phyloP scores from a whole-genome alignment of 176 grass and related monocot genomes.

The Bolboschoenus planiculmis region DNA sequence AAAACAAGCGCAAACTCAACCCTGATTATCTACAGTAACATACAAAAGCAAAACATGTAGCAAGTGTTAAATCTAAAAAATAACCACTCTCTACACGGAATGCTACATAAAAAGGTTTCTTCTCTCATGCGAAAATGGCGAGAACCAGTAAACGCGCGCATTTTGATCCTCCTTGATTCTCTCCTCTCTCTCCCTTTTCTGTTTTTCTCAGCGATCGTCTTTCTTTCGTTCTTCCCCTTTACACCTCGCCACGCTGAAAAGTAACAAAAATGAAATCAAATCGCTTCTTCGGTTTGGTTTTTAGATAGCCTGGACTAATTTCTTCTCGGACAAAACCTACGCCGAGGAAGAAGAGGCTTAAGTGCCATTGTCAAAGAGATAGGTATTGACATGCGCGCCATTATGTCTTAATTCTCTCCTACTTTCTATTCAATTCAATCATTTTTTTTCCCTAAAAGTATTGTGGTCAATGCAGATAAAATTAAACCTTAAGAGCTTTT shows the following conservation, averaged over 20 bases:
- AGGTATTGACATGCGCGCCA: background rate
- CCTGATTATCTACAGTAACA: background rate
- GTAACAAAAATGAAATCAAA: background rate
- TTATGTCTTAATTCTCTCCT: background rate
- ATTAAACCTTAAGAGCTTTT: background rate
- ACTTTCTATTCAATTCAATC: background rate
- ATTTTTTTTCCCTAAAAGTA: background rate
- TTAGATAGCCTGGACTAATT: too few relatives aligned
- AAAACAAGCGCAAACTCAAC: background rate
- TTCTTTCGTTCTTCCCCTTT: too few relatives aligned
- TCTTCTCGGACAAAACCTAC: background rate
- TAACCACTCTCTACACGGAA: background rate
- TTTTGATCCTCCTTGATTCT: background rate
- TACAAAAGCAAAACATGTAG: background rate
- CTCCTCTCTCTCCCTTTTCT: background rate
- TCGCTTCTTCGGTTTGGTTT: background rate
- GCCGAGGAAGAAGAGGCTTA: background rate
- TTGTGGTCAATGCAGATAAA: background rate
- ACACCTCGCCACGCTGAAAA: background rate
- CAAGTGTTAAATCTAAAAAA: background rate
- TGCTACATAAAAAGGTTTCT: background rate
- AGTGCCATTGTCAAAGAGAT: background rate
- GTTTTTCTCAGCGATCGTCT: background rate
- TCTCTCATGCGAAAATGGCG: background rate
- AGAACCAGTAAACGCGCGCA: background rate